phyloP scores from a whole-genome alignment of 1,284 basidiomycete species.

The Trichosporon ovoides region DNA sequence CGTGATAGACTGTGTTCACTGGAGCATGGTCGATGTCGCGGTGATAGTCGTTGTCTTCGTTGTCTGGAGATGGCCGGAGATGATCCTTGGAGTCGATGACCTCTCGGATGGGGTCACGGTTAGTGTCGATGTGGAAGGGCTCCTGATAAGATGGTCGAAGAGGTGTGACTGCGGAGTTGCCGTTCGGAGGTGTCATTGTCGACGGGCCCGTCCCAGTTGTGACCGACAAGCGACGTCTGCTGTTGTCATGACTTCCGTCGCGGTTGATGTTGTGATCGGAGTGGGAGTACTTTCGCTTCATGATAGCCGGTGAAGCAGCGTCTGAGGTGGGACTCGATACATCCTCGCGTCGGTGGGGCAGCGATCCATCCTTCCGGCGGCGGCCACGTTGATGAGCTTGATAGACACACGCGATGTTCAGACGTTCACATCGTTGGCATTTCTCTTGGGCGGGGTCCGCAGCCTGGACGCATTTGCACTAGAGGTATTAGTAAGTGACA shows the following conservation, averaged over 20 bases:
- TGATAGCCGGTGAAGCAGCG: neutral
- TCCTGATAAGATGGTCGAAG: neutral
- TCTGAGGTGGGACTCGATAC: neutral
- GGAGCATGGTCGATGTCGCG: constrained; percentile 10
- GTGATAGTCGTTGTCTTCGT: neutral
- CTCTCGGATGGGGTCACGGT: neutral
- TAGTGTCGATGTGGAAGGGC: neutral
- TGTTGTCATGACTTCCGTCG: neutral
- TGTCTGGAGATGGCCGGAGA: neutral
- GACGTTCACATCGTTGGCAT: constrained; percentile 20
- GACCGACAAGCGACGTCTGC: neutral
- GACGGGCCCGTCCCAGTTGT: neutral
- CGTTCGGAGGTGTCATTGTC: neutral
- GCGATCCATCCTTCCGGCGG: constrained; percentile 12
- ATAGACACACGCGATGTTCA: constrained; percentile 19
- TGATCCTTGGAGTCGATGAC: constrained; percentile 7
- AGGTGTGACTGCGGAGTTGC: neutral
- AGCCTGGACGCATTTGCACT: constrained; percentile 23
- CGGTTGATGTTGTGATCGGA: neutral
- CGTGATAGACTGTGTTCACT: constrained; percentile 23
- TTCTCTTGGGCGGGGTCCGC: constrained; percentile 6
- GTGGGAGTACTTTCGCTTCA: neutral
- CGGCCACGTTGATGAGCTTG: constrained; percentile 23
- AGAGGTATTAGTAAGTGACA: neutral
- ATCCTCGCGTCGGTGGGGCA: neutral